Percentiles rank a stretch among this genome's conserved stretches.
Evolutionary conservation across 106 monocot genomes (phyloP).

Genomic region (Dendrobium nobile): DNA sequence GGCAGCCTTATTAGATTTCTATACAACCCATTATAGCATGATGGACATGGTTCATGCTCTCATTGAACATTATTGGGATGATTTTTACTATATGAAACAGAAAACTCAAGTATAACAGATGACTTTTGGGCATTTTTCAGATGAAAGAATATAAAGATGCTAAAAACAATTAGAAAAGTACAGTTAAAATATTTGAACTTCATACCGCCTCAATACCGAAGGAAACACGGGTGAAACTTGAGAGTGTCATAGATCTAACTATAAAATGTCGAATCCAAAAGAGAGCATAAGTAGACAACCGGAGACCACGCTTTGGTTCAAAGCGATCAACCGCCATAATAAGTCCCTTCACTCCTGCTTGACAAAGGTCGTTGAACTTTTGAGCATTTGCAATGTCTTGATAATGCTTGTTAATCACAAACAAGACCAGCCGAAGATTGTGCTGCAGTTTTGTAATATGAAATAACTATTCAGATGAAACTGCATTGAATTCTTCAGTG

Average conservation of each 20-base stretch:
- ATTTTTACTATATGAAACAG: no score
- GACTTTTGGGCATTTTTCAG: no score
- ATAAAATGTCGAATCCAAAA: conserved; percentile 96
- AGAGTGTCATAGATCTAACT: conserved; percentile 58
- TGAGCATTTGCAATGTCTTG: conserved; percentile 54
- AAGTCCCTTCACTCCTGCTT: conserved; percentile 84
- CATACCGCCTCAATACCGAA: conserved; percentile 83
- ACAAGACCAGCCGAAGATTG: conserved; percentile 83
- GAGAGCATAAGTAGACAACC: conserved; percentile 76
- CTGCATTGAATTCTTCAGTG: no score
- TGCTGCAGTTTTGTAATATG: conserved; percentile 53
- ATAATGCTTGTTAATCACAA: conserved; percentile 79
- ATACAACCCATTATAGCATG: no score
- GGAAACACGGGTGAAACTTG: conserved; percentile 73
- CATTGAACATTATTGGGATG: no score
- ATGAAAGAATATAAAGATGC: no score
- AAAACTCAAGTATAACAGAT: no score
- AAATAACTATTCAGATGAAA: background rate
- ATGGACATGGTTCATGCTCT: no score
- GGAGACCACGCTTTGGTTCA: conserved; percentile 75
- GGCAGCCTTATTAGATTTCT: no score
- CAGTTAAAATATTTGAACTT: background rate
- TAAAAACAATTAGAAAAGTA: background rate
- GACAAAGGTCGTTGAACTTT: conserved; percentile 86
- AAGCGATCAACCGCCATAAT: conserved; percentile 80